Percentiles rank a stretch among this genome's conserved stretches.
These are phyloP conservation scores for Thraustochytrium sp. DNA, from an alignment of 352 stramenopile species.

Conservation along the genomic window DNA sequence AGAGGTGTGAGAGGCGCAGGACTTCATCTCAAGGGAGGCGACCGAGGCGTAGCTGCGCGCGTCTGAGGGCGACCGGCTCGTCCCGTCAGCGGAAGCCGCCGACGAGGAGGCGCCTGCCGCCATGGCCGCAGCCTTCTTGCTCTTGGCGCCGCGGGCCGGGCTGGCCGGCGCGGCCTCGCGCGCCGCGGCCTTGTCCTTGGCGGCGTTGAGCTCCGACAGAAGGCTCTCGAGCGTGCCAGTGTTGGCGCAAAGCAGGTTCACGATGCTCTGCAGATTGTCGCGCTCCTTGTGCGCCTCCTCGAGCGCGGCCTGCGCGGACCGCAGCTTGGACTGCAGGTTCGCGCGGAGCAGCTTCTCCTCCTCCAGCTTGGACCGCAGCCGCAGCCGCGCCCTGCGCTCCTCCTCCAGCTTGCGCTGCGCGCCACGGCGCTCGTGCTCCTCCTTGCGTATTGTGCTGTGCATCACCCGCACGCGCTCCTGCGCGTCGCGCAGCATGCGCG, in stretches of 20 bases:
- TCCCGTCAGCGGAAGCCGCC: neutral
- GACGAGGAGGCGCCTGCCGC: neutral
- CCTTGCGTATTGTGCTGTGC: neutral
- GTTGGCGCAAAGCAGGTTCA: constrained; percentile 2
- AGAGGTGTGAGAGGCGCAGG: neutral
- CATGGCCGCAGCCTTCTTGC: neutral
- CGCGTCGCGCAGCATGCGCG: neutral
- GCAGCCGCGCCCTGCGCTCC: neutral
- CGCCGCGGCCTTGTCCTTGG: neutral
- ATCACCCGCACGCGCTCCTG: neutral
- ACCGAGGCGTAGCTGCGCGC: neutral
- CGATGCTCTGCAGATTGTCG: neutral
- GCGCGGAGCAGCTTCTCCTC: constrained; percentile 6
- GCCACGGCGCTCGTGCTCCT: neutral
- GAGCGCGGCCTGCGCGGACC: neutral
- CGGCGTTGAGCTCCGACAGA: neutral
- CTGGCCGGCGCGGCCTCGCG: neutral
- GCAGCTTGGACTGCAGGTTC: neutral
- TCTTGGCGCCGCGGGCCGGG: neutral
- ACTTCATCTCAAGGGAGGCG: constrained; percentile 11
- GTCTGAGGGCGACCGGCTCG: neutral
- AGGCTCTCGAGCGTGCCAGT: constrained; percentile 6
- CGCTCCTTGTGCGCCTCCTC: neutral
- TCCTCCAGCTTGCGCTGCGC: constrained; percentile 25
- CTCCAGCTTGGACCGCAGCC: constrained; percentile 23